A percentile compares a stretch with the other conserved stretches of the same genome.
Evolutionary conservation across 139 green algal species (phyloP).

Genomic region (Raphidocelis subcapitata): DNA sequence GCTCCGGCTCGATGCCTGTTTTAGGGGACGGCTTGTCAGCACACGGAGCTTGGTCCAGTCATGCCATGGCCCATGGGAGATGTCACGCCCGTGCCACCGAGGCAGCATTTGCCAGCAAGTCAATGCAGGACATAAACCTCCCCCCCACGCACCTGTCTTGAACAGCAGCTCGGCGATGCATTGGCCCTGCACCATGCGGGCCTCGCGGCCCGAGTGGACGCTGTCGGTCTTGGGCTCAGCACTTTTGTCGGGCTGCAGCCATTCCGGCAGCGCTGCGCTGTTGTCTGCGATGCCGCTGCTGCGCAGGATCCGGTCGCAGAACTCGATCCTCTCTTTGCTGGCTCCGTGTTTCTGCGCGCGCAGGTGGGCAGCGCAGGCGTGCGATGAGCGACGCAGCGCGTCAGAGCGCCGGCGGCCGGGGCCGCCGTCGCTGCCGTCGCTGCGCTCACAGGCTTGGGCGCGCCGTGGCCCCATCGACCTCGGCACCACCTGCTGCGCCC

Average conservation of each 20-base stretch:
- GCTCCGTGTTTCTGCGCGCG: background rate
- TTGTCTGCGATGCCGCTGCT: conserved; percentile 16
- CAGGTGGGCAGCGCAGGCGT: too few relatives aligned
- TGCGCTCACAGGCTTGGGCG: too few relatives aligned
- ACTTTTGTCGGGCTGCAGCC: conserved; percentile 14
- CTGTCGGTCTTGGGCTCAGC: conserved; percentile 27
- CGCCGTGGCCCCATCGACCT: too few relatives aligned
- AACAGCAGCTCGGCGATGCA: conserved; percentile 18
- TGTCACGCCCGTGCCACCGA: background rate
- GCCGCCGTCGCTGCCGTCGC: too few relatives aligned
- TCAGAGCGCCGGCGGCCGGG: too few relatives aligned
- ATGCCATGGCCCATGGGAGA: background rate
- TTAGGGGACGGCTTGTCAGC: background rate
- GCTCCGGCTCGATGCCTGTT: conserved; percentile 32
- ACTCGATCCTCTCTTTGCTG: conserved; percentile 27
- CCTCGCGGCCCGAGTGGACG: conserved; percentile 9
- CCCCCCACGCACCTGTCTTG: conserved; percentile 35
- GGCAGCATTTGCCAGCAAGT: background rate
- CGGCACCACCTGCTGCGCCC: too few relatives aligned
- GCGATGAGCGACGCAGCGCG: too few relatives aligned
- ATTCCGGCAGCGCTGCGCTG: conserved; percentile 9
- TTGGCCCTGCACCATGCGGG: conserved; percentile 21
- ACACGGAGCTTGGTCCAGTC: background rate
- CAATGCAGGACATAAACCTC: background rate
- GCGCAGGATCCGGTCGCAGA: conserved; percentile 19